Percentiles rank a stretch among this genome's conserved stretches.
Evolutionary conservation across 2,329 filamentous ascomycete species (phyloP).

Genomic region (Sordariomycetes sp.): DNA sequence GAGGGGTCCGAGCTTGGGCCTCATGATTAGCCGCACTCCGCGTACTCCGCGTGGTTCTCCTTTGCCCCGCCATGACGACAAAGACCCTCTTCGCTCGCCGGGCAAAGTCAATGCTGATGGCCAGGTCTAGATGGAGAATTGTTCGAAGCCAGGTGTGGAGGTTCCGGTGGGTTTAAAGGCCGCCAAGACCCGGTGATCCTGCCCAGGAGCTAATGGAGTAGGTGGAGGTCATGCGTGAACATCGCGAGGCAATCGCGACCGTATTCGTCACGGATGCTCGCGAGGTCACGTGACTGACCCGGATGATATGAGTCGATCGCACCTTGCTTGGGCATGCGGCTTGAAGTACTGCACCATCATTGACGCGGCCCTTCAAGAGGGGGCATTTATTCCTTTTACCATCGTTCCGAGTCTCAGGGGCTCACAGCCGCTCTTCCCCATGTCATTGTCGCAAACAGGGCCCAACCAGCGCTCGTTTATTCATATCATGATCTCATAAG

Average conservation of each 20-base stretch:
- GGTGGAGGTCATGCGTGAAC: not conserved
- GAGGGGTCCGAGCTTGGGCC: constrained; percentile 4
- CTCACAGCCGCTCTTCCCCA: not conserved
- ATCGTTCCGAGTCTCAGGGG: too few species aligned
- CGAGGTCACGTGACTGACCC: not conserved
- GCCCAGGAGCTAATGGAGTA: not conserved
- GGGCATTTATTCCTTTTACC: not conserved
- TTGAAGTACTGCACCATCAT: too few species aligned
- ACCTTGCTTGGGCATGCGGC: too few species aligned
- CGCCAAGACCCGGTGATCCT: not conserved
- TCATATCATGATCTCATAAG: not conserved
- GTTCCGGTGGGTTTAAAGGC: not conserved
- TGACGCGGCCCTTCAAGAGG: not conserved
- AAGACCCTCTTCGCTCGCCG: not conserved
- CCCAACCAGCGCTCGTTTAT: not conserved
- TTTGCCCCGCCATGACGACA: not conserved
- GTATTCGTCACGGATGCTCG: not conserved
- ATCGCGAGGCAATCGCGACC: not conserved
- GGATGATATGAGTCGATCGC: not conserved
- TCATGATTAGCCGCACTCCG: not conserved
- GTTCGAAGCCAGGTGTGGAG: not conserved
- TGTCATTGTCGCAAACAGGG: not conserved
- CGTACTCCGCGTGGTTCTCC: not conserved
- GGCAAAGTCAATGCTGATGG: not conserved
- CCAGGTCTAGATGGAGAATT: not conserved